Percentiles rank a stretch among this genome's conserved stretches.
These are phyloP conservation scores for Vaccinium macrocarpon DNA, from an alignment of 148 eudicot species.

Conservation along the genomic window DNA sequence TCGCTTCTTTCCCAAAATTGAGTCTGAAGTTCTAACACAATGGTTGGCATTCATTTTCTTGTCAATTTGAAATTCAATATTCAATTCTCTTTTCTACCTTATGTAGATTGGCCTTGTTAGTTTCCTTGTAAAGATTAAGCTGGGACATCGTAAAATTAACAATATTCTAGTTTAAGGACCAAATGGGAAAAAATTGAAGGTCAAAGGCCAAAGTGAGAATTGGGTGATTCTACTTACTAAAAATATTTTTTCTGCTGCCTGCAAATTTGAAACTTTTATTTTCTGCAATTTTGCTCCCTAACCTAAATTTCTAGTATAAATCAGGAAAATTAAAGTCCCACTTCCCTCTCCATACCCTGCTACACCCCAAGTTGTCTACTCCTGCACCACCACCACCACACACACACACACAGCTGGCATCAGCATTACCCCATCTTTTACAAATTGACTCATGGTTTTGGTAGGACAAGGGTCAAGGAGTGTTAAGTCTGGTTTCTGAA, in stretches of 20 bases:
- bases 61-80: background rate
- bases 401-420: no score
- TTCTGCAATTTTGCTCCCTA: background rate
- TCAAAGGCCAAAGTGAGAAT: background rate
- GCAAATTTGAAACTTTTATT: background rate
- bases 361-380: background rate
- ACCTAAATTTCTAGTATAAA: background rate
- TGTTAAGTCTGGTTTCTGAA: no score
- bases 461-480: no score
- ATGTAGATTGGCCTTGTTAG: background rate
- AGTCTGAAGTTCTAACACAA: background rate
- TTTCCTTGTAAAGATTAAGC: background rate
- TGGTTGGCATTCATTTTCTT: background rate
- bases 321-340: background rate
- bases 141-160: background rate
- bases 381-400: no score
- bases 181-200: background rate
- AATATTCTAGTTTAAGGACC: background rate
- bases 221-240: background rate
- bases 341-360: background rate
- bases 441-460: no score
- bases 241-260: background rate
- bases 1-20: constrained; percentile 6
- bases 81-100: background rate
- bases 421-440: no score